Evolutionary conservation across 441 rosid genomes (phyloP).

Genomic region (Gossypium armourianum): DNA sequence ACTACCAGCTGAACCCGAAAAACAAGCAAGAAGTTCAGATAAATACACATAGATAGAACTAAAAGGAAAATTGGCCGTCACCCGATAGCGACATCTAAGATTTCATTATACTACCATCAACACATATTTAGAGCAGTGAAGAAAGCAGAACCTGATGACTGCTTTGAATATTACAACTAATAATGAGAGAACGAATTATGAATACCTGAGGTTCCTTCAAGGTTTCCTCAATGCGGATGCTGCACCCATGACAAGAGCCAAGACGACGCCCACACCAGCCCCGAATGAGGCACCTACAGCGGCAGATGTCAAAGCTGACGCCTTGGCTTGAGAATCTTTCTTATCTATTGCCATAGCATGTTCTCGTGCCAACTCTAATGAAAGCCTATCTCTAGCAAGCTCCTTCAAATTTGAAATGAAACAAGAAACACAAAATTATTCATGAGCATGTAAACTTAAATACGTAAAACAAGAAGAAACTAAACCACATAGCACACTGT

Average conservation of each 20-base stretch:
- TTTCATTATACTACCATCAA: not conserved
- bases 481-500: not conserved
- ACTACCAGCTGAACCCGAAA: not conserved
- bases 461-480: not conserved
- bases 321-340: conserved; percentile 42
- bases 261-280: conserved; percentile 71
- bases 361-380: conserved; percentile 50
- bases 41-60: not conserved
- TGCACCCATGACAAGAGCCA: conserved; percentile 96
- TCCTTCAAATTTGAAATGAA: conserved; percentile 39
- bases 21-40: not conserved
- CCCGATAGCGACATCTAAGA: not conserved
- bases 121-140: conserved; percentile 4
- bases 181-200: not conserved
- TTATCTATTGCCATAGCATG: conserved; percentile 29
- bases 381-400: conserved; percentile 57
- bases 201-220: conserved; percentile 57
- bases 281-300: conserved; percentile 88
- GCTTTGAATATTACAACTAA: not conserved
- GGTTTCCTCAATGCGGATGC: conserved; percentile 93
- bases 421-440: not conserved
- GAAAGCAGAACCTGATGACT: not conserved
- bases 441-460: not conserved
- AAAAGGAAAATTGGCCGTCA: not conserved
- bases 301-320: conserved; percentile 65